Base-by-base conservation (phyloP, 345 rosid species). In the Gossypium stocksii region DNA sequence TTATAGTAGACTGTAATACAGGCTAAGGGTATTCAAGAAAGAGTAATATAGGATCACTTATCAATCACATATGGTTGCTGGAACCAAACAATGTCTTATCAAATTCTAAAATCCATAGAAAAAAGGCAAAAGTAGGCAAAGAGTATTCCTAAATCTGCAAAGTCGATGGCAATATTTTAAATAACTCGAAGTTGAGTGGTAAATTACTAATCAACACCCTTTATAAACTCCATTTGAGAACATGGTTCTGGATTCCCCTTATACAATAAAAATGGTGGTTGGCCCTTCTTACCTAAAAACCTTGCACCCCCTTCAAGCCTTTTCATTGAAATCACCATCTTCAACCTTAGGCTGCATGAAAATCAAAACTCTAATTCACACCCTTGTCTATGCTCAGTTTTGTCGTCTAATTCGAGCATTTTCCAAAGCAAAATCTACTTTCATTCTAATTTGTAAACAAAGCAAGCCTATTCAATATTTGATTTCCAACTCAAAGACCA, bases 351-450 rank as follows among this genome's bases (percentile, higher is more conserved):
- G 75, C 82, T 81, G 81, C 71, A 77, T 77, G 82, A 92, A 88
- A 82, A 81, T 83, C 80, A 94, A 88, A 85, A 77, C 84, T 81
- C 81, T 89, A 74, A 72, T 89, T 57, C 92, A 85, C 71, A 85
- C 83, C 61, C 85, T 90, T 23, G 48, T 94, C 51, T 57, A 83
- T 80, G 79, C 97, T 2, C 93, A 85, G 19, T 74, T 87, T 60
- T 75, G 83, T 77, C 89, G 93, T 29, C 27, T 87, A 7, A 25
- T 83, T 52, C 82, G 92, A 16, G 88, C 88, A 49, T 78, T 94
- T 38, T 83, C 86, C 2, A 81, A 82, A 69, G 95, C 86, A 59
- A 88, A 88, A 62, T 81, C 92, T 41, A 74, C 89, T 74, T 70
- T 89, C 66, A 45, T 82, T n/a, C 78, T 78, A 68, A 71, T 85